Evolutionary conservation across 768 basidiomycete genomes (phyloP).

Genomic region (Aureoboletus auriporus): DNA sequence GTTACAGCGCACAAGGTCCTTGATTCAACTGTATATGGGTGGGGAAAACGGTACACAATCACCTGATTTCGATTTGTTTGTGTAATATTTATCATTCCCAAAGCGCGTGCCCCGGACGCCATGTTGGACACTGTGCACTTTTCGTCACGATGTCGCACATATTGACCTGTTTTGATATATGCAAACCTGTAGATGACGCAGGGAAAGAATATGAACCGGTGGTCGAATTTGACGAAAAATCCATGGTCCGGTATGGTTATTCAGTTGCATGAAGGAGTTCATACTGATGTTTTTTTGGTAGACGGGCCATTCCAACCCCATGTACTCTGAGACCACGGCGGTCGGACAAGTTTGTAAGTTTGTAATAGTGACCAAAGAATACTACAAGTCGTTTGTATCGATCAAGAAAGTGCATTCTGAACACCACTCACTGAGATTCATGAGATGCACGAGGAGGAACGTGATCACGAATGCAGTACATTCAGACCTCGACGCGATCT

Average conservation of each 20-base stretch:
- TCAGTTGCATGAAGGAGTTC: not conserved
- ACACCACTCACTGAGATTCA: too few relatives aligned
- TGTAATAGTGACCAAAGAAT: not conserved
- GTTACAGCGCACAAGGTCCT: not conserved
- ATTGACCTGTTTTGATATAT: slow-evolving; percentile 2
- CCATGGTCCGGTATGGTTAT: not conserved
- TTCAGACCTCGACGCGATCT: too few relatives aligned
- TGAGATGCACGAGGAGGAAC: too few relatives aligned
- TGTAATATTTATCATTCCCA: not conserved
- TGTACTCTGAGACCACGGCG: not conserved
- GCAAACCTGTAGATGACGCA: not conserved
- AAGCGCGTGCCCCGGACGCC: not conserved
- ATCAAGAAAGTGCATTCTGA: too few relatives aligned
- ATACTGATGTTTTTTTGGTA: not conserved
- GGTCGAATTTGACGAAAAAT: not conserved
- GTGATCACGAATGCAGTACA: too few relatives aligned
- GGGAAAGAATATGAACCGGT: not conserved
- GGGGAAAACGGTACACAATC: not conserved
- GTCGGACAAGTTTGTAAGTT: not conserved
- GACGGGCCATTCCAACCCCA: not conserved
- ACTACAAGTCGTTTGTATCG: too few relatives aligned
- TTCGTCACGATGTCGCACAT: not conserved
- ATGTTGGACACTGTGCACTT: not conserved
- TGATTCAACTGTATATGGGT: not conserved
- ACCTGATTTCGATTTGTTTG: not conserved